phyloP scores from a whole-genome alignment of 371 early-diverging fungal species.

The Rhizopus delemar region DNA sequence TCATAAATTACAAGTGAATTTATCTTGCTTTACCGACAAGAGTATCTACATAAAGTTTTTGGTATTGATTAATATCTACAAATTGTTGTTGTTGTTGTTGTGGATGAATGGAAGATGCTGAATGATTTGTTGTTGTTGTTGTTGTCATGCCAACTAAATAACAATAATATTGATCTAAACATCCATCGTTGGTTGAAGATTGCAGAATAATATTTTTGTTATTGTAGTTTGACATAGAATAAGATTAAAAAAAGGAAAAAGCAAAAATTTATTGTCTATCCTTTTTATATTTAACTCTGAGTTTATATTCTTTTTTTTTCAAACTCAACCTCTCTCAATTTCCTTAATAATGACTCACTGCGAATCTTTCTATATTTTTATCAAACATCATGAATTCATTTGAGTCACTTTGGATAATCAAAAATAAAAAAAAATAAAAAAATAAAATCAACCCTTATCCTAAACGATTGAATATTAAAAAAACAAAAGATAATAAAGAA shows the following conservation, averaged over 20 bases:
- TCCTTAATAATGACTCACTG: conserved; percentile 3
- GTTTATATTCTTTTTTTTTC: conserved; percentile 5
- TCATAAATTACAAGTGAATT: neutral
- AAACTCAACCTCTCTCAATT: neutral
- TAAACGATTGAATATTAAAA: neutral
- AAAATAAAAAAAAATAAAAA: too few species aligned
- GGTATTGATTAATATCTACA: conserved; percentile 21
- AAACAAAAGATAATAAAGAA: neutral
- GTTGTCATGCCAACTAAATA: conserved; percentile 23
- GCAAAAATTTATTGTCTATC: conserved; percentile 1
- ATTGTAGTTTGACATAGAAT: conserved; percentile 21
- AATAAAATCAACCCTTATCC: too few species aligned
- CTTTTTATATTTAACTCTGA: neutral
- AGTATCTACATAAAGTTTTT: conserved; percentile 45
- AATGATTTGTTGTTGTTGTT: conserved; percentile 1
- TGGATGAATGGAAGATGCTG: conserved; percentile 3
- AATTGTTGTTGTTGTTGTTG: conserved; percentile 21
- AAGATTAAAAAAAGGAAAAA: conserved; percentile 10
- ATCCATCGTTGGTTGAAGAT: conserved; percentile 9
- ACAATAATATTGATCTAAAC: conserved; percentile 28
- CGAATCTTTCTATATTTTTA: neutral
- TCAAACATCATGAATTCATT: too few species aligned
- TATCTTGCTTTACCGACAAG: conserved; percentile 40
- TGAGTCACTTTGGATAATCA: too few species aligned
- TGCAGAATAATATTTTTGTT: conserved; percentile 11